Base-by-base conservation (phyloP, 2,329 filamentous ascomycete species). In the Diaporthe caulivora region DNA sequence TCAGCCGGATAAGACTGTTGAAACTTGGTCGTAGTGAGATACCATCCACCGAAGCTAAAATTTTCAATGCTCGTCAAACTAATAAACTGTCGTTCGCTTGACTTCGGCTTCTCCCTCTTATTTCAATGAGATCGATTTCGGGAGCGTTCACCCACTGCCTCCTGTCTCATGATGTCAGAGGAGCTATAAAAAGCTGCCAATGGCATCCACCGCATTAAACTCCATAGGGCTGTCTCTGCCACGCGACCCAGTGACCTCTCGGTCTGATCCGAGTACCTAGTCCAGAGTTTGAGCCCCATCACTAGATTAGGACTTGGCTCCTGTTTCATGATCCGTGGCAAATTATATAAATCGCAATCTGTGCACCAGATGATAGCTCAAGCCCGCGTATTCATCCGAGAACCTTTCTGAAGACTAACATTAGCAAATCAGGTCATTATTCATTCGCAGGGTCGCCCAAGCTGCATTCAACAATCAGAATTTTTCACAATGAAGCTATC, bases 261-360 rank as follows among this genome's bases (percentile, higher is more conserved):
- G 40, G 58, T 47, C 24, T 31, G 26, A 40, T 17, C 40, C 58
- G 58, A 62, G 58, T 24, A 31, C 24, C 21, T 31, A 24, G 9
- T n/a, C n/a, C n/a, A n/a, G 57, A 29, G 34, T 44, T 60, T 37
- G 17, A 62, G 8, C 17, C 9, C 40, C 15, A 21, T 31, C 24
- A 31, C 15, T 24, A 15, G 18, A 47, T 7, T 24, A 47, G 15
- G 2, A 29, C 37, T 62, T 62, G 10, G 58, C 24, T 62, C 58
- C 24, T 47, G 37, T 62, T 62, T 62, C 58, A 64, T 64, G 11
- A 47, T 47, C 40, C 40, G 17, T 31, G 40, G 58, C 58, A 62
- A 21, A 47, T 13, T 62, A 64, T 64, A 47, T 64, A 64, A 64
- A 2, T 5, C 29, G 1, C 51, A 54, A n/a, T n/a, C n/a, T n/a